Evolutionary conservation across 2,329 filamentous ascomycete species (phyloP).

Genomic region (Hypoxylon sp.): DNA sequence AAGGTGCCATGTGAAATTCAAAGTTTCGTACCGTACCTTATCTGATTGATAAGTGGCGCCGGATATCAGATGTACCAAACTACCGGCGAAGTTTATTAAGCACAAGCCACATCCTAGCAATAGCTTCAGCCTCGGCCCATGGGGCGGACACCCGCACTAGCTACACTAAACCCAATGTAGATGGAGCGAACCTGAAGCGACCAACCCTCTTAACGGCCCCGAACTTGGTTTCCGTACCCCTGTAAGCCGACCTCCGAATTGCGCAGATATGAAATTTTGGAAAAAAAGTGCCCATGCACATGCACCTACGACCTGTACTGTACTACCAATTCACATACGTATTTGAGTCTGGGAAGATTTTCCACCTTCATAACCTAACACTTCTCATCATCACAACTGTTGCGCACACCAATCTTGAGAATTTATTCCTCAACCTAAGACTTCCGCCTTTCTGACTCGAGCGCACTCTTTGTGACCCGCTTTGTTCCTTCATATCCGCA

Average conservation of each 20-base stretch:
- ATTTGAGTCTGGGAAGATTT: constrained; percentile 43
- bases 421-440: neutral
- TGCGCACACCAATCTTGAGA: constrained; percentile 4
- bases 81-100: neutral
- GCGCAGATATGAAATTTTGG: constrained; percentile 27
- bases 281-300: constrained; percentile 26
- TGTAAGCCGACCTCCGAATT: constrained; percentile 43
- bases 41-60: constrained; percentile 1
- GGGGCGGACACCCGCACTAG: neutral
- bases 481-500: constrained; percentile 28
- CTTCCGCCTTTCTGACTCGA: neutral
- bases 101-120: constrained; percentile 27
- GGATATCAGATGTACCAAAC: constrained; percentile 2
- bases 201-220: constrained; percentile 11
- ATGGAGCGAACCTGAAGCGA: neutral
- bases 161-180: constrained; percentile 13
- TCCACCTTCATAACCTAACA: constrained; percentile 38
- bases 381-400: constrained; percentile 23
- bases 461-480: constrained; percentile 24
- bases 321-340: constrained; percentile 39
- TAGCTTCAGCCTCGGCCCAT: constrained; percentile 24
- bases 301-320: constrained; percentile 17
- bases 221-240: constrained; percentile 23
- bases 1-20: neutral
- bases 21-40: neutral